Conservation (phyloP, 495 filamentous ascomycete species). For the Lasiosphaeriaceae sp. region DNA sequence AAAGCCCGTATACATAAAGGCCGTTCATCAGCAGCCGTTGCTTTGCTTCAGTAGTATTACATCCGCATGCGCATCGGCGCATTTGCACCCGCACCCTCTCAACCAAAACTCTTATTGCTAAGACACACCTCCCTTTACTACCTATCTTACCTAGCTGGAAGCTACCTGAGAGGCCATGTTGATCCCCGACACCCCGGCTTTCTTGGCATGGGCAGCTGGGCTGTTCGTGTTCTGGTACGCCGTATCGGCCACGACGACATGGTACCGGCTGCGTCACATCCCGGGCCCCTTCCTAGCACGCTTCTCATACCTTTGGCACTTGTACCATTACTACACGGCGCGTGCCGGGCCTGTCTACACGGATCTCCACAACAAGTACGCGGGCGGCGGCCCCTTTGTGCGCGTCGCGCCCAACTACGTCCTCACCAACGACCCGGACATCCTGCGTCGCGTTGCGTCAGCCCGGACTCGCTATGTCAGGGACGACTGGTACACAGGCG, state of each 20-base stretch:
- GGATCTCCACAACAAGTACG: slow-evolving; percentile 15
- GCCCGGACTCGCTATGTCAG: slow-evolving; percentile 25
- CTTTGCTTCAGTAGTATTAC: too few relatives aligned
- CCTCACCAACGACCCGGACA: slow-evolving; percentile 33
- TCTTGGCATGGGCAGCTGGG: neutral
- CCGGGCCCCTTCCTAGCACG: slow-evolving; percentile 53
- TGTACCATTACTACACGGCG: too few relatives aligned
- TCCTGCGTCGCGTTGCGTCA: slow-evolving; percentile 27
- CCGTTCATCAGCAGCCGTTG: too few relatives aligned
- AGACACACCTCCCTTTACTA: too few relatives aligned
- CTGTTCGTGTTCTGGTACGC: neutral
- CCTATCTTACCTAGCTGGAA: too few relatives aligned
- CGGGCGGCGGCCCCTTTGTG: slow-evolving; percentile 46
- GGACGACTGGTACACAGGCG: too few relatives aligned
- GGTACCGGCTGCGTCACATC: slow-evolving; percentile 37
- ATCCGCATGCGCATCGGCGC: too few relatives aligned
- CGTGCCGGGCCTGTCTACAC: neutral
- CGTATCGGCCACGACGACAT: neutral
- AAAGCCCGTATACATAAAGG: too few relatives aligned
- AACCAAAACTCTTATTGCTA: too few relatives aligned
- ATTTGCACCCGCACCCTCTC: too few relatives aligned
- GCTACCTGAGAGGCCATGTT: too few relatives aligned
- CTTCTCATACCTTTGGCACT: neutral
- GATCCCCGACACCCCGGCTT: too few relatives aligned
- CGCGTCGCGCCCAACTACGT: slow-evolving; percentile 50